Conservation (phyloP, 768 basidiomycete species). For the Boletus rubescentipes region DNA sequence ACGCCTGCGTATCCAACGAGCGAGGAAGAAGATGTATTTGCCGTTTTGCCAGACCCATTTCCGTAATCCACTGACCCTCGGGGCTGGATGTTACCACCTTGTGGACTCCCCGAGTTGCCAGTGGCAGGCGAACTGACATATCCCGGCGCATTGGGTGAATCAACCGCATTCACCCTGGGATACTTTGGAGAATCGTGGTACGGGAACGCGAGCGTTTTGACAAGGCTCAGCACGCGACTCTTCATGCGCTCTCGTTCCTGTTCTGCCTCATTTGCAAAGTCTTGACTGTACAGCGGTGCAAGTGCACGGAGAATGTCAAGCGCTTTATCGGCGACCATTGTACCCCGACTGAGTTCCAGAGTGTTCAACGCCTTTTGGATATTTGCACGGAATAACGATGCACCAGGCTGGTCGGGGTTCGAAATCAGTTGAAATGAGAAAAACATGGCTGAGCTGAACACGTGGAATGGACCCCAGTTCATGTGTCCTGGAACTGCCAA, state of each 20-base stretch:
- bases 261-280: constrained; percentile 49
- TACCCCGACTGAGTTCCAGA: constrained; percentile 63
- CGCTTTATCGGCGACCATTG: constrained; percentile 72
- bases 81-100: constrained; percentile 18
- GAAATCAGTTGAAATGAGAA: constrained; percentile 87
- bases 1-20: constrained; percentile 24
- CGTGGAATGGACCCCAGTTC: constrained; percentile 81
- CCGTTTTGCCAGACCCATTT: constrained; percentile 16
- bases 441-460: constrained; percentile 86
- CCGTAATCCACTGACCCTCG: constrained; percentile 30
- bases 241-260: constrained; percentile 61
- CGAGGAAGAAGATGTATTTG: constrained; percentile 24
- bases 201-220: constrained; percentile 79
- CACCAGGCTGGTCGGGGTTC: constrained; percentile 77
- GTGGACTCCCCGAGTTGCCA: constrained; percentile 59
- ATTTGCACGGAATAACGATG: constrained; percentile 71
- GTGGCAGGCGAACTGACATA: constrained; percentile 54
- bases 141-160: constrained; percentile 48
- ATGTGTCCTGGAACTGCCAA: constrained; percentile 79
- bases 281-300: constrained; percentile 69
- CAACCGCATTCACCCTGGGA: constrained; percentile 44
- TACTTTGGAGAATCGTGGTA: constrained; percentile 67
- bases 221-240: constrained; percentile 58
- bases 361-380: constrained; percentile 68
- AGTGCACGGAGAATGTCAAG: constrained; percentile 69